Evolutionary conservation across 495 filamentous ascomycete species (phyloP), one percentile per base, ranked within the genome.

Genomic region (Daldinia childiae): DNA sequence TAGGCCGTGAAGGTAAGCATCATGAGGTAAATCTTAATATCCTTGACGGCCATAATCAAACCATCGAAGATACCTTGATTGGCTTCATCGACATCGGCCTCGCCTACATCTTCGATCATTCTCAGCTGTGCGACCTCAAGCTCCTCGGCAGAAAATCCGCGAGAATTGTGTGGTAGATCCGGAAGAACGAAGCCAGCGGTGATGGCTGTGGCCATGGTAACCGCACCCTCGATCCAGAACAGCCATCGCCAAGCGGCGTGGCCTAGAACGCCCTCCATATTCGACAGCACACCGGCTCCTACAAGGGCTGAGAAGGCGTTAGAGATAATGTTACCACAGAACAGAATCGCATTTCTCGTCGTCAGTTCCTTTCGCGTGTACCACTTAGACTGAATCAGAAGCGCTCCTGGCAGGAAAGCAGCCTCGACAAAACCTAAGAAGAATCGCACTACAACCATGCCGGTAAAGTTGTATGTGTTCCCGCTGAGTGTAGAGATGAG

Each of bases 91-190:
- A 85, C 78, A 76, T 94, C 91, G 54, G 88, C 90, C 73, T 91
- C 85, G 8, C 93, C 92, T 56, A 92, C 88, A 78, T 96, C 92
- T 74, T 92, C 90, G 45, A 89, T 86, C 64, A 94, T 82, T 17
- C 91, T 83, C 82, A 89, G 88, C 48, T 85, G 81, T 30, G 91
- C 92, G 11, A 94, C 81, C 54, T 87, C 76, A 41, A 86, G 84
- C 74, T 93, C 90, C 69, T 91, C 87, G 60, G 89, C 84, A 0
- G 88, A 88, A 50, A 94, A 85, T 82, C 91, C 91, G 26, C 76
- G 77, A 6, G 91, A 90, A 48, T 91, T 93, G 26, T 87, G 83
- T 1, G 91, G 92, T 68, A 92, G 89, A 69, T 95, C 89, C 7
- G 92, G 91, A 26, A 95, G 81, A 38, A 92, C 77, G 71, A 91